These are phyloP conservation scores for Coffea eugenioides DNA, from an alignment of 257 asterid species.

Conservation along the genomic window DNA sequence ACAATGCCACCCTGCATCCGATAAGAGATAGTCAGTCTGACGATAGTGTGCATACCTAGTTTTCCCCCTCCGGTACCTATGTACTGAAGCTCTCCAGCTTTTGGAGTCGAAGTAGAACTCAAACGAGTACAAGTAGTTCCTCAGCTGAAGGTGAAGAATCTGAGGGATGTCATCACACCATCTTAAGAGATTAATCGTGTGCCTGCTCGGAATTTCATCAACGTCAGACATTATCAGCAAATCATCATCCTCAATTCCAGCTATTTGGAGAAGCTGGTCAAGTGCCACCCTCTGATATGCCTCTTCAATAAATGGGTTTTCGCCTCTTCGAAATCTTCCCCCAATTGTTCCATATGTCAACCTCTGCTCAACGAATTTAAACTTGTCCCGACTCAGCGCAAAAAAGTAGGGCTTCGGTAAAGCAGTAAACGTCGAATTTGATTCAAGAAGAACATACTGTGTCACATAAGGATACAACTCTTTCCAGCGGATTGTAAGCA, in stretches of 20 bases:
- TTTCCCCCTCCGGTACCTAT: constrained; percentile 62
- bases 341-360: constrained; percentile 66
- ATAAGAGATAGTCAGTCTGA: constrained; percentile 64
- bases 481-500: constrained; percentile 79
- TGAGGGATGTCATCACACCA: constrained; percentile 85
- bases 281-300: constrained; percentile 77
- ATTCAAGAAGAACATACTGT: constrained; percentile 75
- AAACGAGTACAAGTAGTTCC: constrained; percentile 73
- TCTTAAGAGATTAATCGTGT: constrained; percentile 67
- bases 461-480: constrained; percentile 76
- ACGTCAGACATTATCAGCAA: constrained; percentile 87
- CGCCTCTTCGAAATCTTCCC: constrained; percentile 67
- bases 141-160: constrained; percentile 69
- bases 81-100: constrained; percentile 92
- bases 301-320: constrained; percentile 84
- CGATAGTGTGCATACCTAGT: constrained; percentile 79
- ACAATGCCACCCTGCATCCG: constrained; percentile 93
- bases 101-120: constrained; percentile 67
- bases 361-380: constrained; percentile 68
- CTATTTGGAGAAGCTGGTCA: constrained; percentile 65
- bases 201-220: constrained; percentile 81
- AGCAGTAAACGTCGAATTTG: constrained; percentile 83
- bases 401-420: constrained; percentile 71
- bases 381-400: constrained; percentile 44
- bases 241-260: constrained; percentile 88